Evolutionary conservation across 768 basidiomycete genomes (phyloP).

Genomic region (Termitomyces sp.): DNA sequence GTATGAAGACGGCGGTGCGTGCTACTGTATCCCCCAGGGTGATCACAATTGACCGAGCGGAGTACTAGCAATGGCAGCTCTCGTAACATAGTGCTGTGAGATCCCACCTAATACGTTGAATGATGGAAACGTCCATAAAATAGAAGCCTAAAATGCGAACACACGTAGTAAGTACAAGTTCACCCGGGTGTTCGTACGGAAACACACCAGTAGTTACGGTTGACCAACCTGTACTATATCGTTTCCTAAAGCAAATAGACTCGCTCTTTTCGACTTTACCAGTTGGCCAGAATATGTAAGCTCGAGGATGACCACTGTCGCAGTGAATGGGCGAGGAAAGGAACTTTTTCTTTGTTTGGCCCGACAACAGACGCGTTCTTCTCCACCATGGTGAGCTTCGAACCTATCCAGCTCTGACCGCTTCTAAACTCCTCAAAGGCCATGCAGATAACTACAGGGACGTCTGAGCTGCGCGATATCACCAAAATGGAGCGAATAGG

Average conservation of each 20-base stretch:
- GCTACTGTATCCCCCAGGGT: not conserved
- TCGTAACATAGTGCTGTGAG: not conserved
- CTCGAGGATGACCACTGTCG: too few species aligned
- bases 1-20: too few species aligned
- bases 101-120: too few species aligned
- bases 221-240: too few species aligned
- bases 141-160: too few species aligned
- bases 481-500: constrained; percentile 95
- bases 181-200: too few species aligned
- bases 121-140: not conserved
- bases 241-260: too few species aligned
- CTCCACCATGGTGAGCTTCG: constrained; percentile 2
- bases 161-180: too few species aligned
- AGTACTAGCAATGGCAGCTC: not conserved
- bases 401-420: not conserved
- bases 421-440: constrained; percentile 23
- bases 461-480: constrained; percentile 78
- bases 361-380: constrained; percentile 8
- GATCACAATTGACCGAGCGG: not conserved
- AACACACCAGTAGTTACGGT: too few species aligned
- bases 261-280: too few species aligned
- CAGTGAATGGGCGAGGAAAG: too few species aligned
- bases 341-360: constrained; percentile 8
- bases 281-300: too few species aligned
- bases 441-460: constrained; percentile 73